Percentiles rank a stretch among this genome's conserved stretches.
These are phyloP conservation scores for Ceratocystis papillata DNA, from an alignment of 2,329 filamentous ascomycete species.

Conservation along the genomic window DNA sequence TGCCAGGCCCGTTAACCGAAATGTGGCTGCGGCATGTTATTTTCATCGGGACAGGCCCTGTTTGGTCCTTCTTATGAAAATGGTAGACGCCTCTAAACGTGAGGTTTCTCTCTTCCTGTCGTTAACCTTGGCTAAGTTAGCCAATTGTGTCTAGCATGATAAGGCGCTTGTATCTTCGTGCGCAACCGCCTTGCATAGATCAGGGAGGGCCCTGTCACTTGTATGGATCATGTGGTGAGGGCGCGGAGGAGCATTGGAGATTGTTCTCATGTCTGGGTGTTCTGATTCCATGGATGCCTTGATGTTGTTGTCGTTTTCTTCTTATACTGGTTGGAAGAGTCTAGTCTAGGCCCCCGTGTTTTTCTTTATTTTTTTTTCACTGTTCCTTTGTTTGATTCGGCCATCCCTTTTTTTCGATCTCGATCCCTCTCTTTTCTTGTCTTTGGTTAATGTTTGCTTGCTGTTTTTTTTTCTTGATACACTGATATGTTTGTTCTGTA, in stretches of 20 bases:
- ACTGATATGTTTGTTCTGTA: slow-evolving; percentile 15
- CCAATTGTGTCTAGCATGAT: not conserved
- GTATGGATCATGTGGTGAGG: not conserved
- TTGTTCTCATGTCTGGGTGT: not conserved
- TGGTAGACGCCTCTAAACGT: slow-evolving; percentile 11
- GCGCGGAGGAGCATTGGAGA: not conserved
- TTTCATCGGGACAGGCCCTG: not conserved
- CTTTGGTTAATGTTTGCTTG: slow-evolving; percentile 8
- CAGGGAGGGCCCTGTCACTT: not conserved
- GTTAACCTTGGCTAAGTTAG: not conserved
- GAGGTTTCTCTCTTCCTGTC: not conserved
- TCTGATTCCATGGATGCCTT: not conserved
- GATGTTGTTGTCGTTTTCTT: not conserved
- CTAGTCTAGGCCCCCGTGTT: not conserved
- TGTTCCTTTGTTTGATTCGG: slow-evolving; percentile 12
- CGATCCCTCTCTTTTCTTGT: slow-evolving; percentile 12
- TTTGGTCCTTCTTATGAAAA: not conserved
- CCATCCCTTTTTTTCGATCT: not conserved
- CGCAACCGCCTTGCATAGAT: not conserved
- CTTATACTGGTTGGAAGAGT: not conserved
- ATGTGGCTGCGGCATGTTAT: slow-evolving; percentile 9
- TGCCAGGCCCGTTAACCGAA: not conserved
- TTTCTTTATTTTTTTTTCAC: slow-evolving; percentile 10
- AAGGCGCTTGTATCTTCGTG: not conserved
- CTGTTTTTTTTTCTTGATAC: slow-evolving; percentile 14